A percentile compares a stretch with the other conserved stretches of the same genome.
These are phyloP conservation scores for Paracoccidioides lutzii DNA, from an alignment of 2,329 filamentous ascomycete species.

Conservation along the genomic window DNA sequence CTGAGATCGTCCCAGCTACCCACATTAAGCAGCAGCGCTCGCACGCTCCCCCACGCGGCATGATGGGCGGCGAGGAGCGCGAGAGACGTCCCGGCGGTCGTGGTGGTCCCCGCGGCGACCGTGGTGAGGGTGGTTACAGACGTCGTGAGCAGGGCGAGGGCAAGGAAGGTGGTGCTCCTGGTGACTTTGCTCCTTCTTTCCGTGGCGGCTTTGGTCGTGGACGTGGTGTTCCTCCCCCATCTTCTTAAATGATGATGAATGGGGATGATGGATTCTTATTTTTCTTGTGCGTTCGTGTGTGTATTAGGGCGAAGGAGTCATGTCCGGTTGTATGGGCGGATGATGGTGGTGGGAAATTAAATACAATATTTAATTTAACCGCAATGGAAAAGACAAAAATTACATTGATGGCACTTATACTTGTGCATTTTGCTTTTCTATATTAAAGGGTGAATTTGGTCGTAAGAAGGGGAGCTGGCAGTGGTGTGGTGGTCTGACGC, in stretches of 20 bases:
- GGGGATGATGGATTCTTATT: background rate
- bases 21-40: conserved; percentile 99
- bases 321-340: background rate
- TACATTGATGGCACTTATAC: background rate
- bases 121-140: conserved; percentile 76
- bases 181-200: conserved; percentile 87
- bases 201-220: conserved; percentile 84
- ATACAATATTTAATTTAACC: background rate
- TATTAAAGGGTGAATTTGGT: background rate
- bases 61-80: conserved; percentile 78
- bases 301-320: background rate
- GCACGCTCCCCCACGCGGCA: conserved; percentile 93
- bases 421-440: background rate
- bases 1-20: conserved; percentile 97
- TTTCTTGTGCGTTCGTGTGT: background rate
- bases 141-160: conserved; percentile 73
- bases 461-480: no score
- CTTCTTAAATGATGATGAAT: conserved; percentile 16
- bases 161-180: conserved; percentile 85
- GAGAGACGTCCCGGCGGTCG: conserved; percentile 77
- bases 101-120: conserved; percentile 58
- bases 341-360: background rate
- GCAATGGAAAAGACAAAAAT: background rate
- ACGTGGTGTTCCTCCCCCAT: conserved; percentile 50
- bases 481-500: background rate